These are phyloP conservation scores for Rhizodiscina lignyota DNA, from an alignment of 495 filamentous ascomycete species.

Conservation along the genomic window DNA sequence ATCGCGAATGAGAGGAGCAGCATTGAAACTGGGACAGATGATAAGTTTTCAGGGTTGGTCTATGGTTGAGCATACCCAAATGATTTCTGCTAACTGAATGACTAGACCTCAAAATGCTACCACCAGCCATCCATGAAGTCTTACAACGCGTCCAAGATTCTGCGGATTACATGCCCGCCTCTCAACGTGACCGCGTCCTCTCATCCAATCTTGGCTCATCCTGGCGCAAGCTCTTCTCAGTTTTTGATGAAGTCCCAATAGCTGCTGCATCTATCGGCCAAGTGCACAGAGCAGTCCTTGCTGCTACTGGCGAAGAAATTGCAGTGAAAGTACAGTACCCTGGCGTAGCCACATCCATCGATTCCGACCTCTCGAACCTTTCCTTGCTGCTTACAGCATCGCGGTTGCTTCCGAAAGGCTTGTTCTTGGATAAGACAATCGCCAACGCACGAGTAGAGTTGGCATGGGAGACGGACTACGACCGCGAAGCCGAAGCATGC, in stretches of 20 bases:
- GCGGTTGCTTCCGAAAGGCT: constrained; percentile 70
- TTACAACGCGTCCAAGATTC: constrained; percentile 90
- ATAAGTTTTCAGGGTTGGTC: constrained; percentile 75
- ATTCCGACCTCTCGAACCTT: constrained; percentile 87
- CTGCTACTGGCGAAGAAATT: constrained; percentile 54
- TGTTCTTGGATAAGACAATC: constrained; percentile 94
- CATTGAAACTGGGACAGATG: constrained; percentile 94
- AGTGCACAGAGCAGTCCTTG: constrained; percentile 76
- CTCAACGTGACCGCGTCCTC: constrained; percentile 75
- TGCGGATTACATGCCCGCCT: constrained; percentile 94
- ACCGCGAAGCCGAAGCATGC: constrained; percentile 67
- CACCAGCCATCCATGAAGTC: constrained; percentile 66
- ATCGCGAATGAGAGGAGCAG: constrained; percentile 92
- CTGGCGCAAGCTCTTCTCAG: constrained; percentile 69
- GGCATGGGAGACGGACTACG: constrained; percentile 94
- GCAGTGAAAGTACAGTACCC: constrained; percentile 97
- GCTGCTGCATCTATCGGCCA: constrained; percentile 97
- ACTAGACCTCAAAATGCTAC: constrained; percentile 82
- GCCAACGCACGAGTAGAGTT: constrained; percentile 88
- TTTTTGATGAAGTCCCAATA: constrained; percentile 82
- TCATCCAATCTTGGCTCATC: constrained; percentile 58
- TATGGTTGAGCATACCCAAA: constrained; percentile 5
- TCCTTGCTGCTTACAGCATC: constrained; percentile 81
- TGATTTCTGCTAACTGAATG: background rate
- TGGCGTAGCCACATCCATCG: constrained; percentile 88